Base-by-base conservation (phyloP, 73 alveolate species). In the Urostyla sp. region DNA sequence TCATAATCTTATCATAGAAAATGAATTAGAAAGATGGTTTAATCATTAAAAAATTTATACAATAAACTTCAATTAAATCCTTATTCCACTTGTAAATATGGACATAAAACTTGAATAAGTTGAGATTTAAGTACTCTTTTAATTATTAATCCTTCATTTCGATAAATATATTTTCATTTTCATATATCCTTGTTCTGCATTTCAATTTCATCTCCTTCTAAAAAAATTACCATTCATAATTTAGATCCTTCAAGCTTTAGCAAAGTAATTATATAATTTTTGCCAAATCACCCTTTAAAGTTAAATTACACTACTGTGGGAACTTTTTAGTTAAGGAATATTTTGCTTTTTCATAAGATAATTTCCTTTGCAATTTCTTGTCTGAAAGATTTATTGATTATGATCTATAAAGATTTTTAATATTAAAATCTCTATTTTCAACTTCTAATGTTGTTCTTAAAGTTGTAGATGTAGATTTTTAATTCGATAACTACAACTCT, bases 131-230 rank as follows among this genome's bases (percentile, higher is more conserved):
- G 46, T 13, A 55, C 3, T 55, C 72, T 13, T 55, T 46, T 7
- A 55, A 23, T 4, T 11, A 55, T 20, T 2, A 3, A 21, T 55
- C n/a, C 72, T 21, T 26, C 72, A 55, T n/a, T 27, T 3, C 15
- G 46, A 55, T 55, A 40, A 55, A 55, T 7, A 55, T 13, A 55
- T 11, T 11, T 15, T 55, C 81, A 8, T 11, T 20, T 13, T 67
- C 81, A 18, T 40, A 30, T 2, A 67, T 15, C 21, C 23, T 43
- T 16, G 32, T 67, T 67, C 81, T 67, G 11, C 55, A 44, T 43
- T 67, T 67, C n/a, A 67, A 49, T 20, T 67, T 67, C 4, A 67
- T 8, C 11, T 67, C 81, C 45, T 45, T 67, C 20, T 26, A 37
- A 15, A 35, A 21, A 5, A 27, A 16, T 44, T 44, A 23, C 81